phyloP scores from a whole-genome alignment of 2,329 filamentous ascomycete genomes.

The Tolypocladium endophyticum region DNA sequence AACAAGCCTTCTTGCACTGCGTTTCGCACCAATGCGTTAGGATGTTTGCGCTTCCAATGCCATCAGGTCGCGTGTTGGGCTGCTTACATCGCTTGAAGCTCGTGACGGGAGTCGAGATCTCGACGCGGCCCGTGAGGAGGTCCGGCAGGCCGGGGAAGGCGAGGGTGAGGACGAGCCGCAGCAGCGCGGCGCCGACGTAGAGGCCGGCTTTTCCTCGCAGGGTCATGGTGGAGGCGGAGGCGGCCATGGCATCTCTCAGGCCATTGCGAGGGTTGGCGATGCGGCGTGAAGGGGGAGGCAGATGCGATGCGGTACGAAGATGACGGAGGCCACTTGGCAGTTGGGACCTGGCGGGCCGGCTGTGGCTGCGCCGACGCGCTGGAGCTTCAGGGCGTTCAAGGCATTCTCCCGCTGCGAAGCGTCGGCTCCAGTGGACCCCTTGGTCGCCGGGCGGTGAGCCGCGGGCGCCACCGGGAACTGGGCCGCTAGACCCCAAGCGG shows the following conservation, averaged over 20 bases:
- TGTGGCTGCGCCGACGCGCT: background rate
- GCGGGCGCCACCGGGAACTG: background rate
- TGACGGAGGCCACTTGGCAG: conserved; percentile 10
- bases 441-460: conserved; percentile 13
- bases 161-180: conserved; percentile 71
- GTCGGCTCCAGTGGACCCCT: background rate
- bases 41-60: background rate
- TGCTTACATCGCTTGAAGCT: conserved; percentile 90
- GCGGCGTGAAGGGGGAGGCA: background rate
- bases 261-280: conserved; percentile 5
- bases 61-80: background rate
- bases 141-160: conserved; percentile 76
- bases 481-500: conserved; percentile 6
- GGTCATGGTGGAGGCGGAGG: conserved; percentile 24
- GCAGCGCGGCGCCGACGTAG: conserved; percentile 63
- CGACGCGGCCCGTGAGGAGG: conserved; percentile 80
- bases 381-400: background rate
- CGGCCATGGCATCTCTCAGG: conserved; percentile 22
- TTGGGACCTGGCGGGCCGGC: background rate
- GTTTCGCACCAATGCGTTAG: background rate
- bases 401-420: background rate
- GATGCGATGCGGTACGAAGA: background rate
- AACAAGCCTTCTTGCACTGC: conserved; percentile 93
- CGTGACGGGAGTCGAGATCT: conserved; percentile 92
- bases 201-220: conserved; percentile 39